Evolutionary conservation across 2,329 filamentous ascomycete genomes (phyloP), one percentile per base, ranked within the genome.

Genomic region (Volutella citrinella): DNA sequence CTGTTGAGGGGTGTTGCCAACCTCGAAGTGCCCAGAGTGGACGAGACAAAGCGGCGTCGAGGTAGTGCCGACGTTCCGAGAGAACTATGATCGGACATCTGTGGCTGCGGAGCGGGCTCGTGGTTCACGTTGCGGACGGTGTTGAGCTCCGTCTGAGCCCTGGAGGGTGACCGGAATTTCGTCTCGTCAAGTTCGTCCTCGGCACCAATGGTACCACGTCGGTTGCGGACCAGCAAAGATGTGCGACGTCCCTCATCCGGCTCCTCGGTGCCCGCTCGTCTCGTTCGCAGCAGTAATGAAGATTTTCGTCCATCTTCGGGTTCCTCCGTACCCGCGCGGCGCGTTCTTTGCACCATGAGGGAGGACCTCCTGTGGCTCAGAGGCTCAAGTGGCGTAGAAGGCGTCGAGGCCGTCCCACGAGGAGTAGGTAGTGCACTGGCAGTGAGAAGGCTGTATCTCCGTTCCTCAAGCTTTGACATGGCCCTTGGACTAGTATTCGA

Each of bases 81-180:
- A 5, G 31, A 10, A 22, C 6, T 27, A 11, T 32, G 38, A 6
- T 53, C 48, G 16, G 37, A 13, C 7, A 22, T 16, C 20, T 70
- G 55, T 10, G 37, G 31, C 15, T 49, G 49, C 12, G 45, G 32
- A 2, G 45, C 26, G 18, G 51, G 51, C 25, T 63, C 57, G 17
- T 52, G 50, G 11, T 50, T 38, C n/a, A 43, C 38, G 22, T 38
- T 36, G 25, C 57, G 46, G 62, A 68, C 40, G 43, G 59, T 51
- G 18, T 64, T 69, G 32, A 72, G 65, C 39, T 83, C 79, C 1
- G 77, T 81, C 21, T 65, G 60, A 5, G 77, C 76, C 16, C 80
- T 67, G 5, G 78, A 80, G 2, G 77, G 76, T 4, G 72, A 66
- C n/a, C 74, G 70, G 43, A 74, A 69, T 19, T 67, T 63, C n/a